Base-by-base conservation (phyloP, 177 flowering plant genomes). In the Vitis hybrid region DNA sequence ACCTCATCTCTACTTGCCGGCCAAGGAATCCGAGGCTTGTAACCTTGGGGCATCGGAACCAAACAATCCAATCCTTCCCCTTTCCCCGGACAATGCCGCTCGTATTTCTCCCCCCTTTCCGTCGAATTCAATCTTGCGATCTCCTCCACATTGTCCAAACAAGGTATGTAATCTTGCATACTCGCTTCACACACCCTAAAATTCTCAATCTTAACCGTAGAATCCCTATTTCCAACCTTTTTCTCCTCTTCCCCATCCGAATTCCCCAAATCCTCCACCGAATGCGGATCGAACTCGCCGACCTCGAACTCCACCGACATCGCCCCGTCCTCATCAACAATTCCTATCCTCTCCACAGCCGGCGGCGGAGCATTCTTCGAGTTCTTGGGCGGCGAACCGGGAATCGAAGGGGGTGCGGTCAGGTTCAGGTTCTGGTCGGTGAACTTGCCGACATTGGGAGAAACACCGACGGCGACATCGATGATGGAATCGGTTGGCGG, bases 1-100 rank as follows among this genome's bases (percentile, higher is more conserved):
- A 85, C 90, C 87, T 76, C 78, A 63, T 87, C 87, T 56, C 87
- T 65, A 65, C 90, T 83, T 57, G 69, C 58, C 0, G 90, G 88
- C 90, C 90, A 87, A 1, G 80, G 85, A 6, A 87, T 79, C 0
- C 79, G 81, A 10, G 3, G 51, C 68, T 57, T 52, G 70, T 85
- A 87, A 11, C 80, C 79, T 61, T 70, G 65, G 0, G 90, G 90
- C 32, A 49, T 54, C 1, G 90, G 90, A 58, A 87, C 81, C 80
- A 83, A 69, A 72, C 90, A 87, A 72, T 77, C 63, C 73, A 85
- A 72, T 2, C 77, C 78, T 67, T 69, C 73, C 2, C 76, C 82
- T 20, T 75, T 17, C 60, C 60, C 75, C 3, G 88, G 87, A 63
- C 90, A 87, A 76, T 85, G 87, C 70, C 88, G 76, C 79, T 85